These are phyloP conservation scores for Curvularia hawaiiensis DNA, from an alignment of 2,329 filamentous ascomycete species.

Conservation along the genomic window DNA sequence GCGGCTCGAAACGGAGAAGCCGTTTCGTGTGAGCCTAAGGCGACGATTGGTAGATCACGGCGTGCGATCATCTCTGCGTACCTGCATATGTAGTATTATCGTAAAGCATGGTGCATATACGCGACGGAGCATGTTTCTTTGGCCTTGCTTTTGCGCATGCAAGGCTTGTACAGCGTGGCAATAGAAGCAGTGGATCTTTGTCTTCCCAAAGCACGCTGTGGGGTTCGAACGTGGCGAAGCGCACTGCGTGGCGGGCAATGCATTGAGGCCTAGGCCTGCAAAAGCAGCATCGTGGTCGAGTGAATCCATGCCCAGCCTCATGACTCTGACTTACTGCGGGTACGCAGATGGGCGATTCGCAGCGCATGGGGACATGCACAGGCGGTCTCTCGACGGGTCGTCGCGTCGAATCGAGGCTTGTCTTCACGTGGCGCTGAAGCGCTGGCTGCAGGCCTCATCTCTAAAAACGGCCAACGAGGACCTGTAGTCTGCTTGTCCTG, in stretches of 20 bases:
- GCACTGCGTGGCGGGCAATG: background rate
- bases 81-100: slow-evolving; percentile 4
- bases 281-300: slow-evolving; percentile 11
- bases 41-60: slow-evolving; percentile 22
- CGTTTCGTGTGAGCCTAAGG: slow-evolving; percentile 9
- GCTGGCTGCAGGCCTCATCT: slow-evolving; percentile 26
- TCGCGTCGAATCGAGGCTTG: slow-evolving; percentile 29
- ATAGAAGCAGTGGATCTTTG: background rate
- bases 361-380: slow-evolving; percentile 15
- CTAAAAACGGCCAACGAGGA: slow-evolving; percentile 28
- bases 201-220: background rate
- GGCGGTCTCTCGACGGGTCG: slow-evolving; percentile 33
- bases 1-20: slow-evolving; percentile 7
- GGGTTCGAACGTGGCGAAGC: background rate
- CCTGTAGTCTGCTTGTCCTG: slow-evolving; percentile 14
- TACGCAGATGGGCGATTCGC: slow-evolving; percentile 19
- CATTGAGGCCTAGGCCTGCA: background rate
- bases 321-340: slow-evolving; percentile 13
- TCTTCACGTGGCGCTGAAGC: slow-evolving; percentile 35
- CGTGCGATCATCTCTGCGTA: background rate
- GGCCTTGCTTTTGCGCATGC: background rate
- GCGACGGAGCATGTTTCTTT: slow-evolving; percentile 2
- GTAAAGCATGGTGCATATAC: background rate
- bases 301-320: slow-evolving; percentile 4
- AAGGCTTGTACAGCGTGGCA: slow-evolving; percentile 11